Conservation (phyloP, 164 flowering plant species). For the Buxus sempervirens region DNA sequence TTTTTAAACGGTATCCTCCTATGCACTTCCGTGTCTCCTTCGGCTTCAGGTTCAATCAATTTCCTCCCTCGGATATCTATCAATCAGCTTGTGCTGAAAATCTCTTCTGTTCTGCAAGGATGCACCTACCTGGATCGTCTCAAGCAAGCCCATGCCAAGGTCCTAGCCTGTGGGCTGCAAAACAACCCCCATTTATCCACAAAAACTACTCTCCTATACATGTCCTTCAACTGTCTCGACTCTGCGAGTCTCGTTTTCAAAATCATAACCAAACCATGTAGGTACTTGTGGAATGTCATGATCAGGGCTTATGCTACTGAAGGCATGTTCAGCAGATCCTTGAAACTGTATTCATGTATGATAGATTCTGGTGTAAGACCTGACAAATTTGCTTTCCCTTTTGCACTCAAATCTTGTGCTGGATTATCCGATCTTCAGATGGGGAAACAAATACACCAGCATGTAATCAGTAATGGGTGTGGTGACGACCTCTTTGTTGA, state of each 20-base stretch:
- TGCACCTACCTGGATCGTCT: constrained; percentile 20
- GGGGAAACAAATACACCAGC: constrained; percentile 27
- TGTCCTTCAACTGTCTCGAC: constrained; percentile 17
- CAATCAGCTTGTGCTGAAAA: not conserved
- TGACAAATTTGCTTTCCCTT: constrained; percentile 36
- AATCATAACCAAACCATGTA: constrained; percentile 17
- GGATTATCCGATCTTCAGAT: constrained; percentile 20
- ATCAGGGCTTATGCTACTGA: constrained; percentile 23
- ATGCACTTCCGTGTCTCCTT: constrained; percentile 3
- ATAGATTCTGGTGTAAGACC: constrained; percentile 18
- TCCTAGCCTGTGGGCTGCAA: constrained; percentile 22
- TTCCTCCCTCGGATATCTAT: not conserved
- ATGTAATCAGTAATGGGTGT: constrained; percentile 20
- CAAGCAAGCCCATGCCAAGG: constrained; percentile 23
- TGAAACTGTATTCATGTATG: constrained; percentile 25
- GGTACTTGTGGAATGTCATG: constrained; percentile 30
- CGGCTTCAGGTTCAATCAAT: not conserved
- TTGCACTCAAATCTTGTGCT: constrained; percentile 36
- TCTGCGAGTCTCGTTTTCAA: constrained; percentile 15
- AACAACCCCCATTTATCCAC: constrained; percentile 13
- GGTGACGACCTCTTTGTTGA: constrained; percentile 21
- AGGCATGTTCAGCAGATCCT: constrained; percentile 13
- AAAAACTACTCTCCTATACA: constrained; percentile 17
- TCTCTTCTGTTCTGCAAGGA: constrained; percentile 14
- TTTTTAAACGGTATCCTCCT: constrained; percentile 5